These are phyloP conservation scores for Neoarthrinium moseri DNA, from an alignment of 2,329 filamentous ascomycete genomes.

Conservation along the genomic window DNA sequence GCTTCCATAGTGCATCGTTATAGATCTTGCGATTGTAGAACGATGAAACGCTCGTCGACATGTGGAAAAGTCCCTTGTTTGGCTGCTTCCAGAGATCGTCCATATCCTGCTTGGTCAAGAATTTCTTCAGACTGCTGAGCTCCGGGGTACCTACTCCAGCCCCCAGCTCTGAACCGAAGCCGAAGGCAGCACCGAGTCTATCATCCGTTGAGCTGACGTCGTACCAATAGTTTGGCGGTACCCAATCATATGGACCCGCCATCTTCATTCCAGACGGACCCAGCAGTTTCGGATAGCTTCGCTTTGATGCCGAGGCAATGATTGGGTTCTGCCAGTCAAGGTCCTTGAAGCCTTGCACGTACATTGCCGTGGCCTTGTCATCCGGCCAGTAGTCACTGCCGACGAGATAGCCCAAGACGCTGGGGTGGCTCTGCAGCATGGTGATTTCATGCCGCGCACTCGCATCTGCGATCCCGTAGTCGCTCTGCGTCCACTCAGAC, in stretches of 20 bases:
- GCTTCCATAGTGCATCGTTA: slow-evolving; percentile 50
- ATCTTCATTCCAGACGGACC: slow-evolving; percentile 64
- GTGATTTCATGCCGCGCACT: slow-evolving; percentile 59
- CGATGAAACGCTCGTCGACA: slow-evolving; percentile 53
- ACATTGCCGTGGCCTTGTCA: slow-evolving; percentile 52
- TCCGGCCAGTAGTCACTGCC: slow-evolving; percentile 66
- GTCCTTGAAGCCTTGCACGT: slow-evolving; percentile 46
- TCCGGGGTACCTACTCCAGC: slow-evolving; percentile 63
- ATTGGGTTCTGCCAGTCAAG: slow-evolving; percentile 58
- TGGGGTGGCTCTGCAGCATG: slow-evolving; percentile 60
- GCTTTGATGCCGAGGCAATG: slow-evolving; percentile 55
- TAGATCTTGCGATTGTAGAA: slow-evolving; percentile 59
- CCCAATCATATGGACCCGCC: slow-evolving; percentile 66
- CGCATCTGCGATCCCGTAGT: slow-evolving; percentile 53
- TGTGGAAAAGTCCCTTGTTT: slow-evolving; percentile 55
- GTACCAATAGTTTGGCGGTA: slow-evolving; percentile 65
- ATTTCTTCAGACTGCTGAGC: slow-evolving; percentile 49
- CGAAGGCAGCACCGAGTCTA: slow-evolving; percentile 55
- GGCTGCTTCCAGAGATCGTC: slow-evolving; percentile 56
- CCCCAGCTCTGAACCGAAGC: slow-evolving; percentile 63
- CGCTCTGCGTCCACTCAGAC: slow-evolving; percentile 46
- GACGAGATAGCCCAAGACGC: slow-evolving; percentile 55
- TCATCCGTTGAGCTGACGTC: slow-evolving; percentile 35
- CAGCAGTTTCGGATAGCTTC: slow-evolving; percentile 49
- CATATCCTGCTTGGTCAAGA: slow-evolving; percentile 49